Base-by-base conservation (phyloP, 768 basidiomycete species). In the Strobilomyces echinocephalus region DNA sequence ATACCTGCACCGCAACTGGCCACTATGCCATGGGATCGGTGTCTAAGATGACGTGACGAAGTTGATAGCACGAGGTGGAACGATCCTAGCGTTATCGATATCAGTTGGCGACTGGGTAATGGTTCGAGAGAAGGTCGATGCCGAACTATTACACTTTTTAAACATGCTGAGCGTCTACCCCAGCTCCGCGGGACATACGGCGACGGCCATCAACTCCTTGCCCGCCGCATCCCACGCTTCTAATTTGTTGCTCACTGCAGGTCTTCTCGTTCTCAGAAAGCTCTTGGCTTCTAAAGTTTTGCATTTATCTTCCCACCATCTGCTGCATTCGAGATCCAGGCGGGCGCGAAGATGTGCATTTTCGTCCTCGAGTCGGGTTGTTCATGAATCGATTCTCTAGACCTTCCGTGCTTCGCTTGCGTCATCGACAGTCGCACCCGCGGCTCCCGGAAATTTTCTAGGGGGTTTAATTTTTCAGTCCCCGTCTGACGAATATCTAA, bases 201-300 rank as follows among this genome's bases (percentile, higher is more conserved):
- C 35, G 34, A 34, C 18, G 26, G 34, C 14, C 43, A 38, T 45
- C 50, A 38, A 31, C 9, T 52, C 50, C 50, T 52, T 45, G 43
- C 50, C 43, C 50, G 43, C 45, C 50, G 50, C 43, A 26, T 53
- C 45, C 24, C 45, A 47, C 52, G 51, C 52, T 47, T 53, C 38
- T 41, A 38, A 52, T 39, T 46, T 52, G 44, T 53, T 46, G 52
- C 44, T 24, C 20, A n/a, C n/a, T 2, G 20, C 36, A 1, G 11
- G 8, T 10, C 45, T 40, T 46, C 31, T 40, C 20, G 30, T 53
- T 47, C 45, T 53, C 52, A 28, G 45, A 14, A 21, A 28, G 14
- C 7, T 31, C 38, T 40, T 5, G 45, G 39, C 38, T 34, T 46
- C 38, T 40, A 11, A 12, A 8, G 11, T 34, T 53, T 46, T 26